Evolutionary conservation across 305 asterid species (phyloP).

Genomic region (Petunia hybrid): DNA sequence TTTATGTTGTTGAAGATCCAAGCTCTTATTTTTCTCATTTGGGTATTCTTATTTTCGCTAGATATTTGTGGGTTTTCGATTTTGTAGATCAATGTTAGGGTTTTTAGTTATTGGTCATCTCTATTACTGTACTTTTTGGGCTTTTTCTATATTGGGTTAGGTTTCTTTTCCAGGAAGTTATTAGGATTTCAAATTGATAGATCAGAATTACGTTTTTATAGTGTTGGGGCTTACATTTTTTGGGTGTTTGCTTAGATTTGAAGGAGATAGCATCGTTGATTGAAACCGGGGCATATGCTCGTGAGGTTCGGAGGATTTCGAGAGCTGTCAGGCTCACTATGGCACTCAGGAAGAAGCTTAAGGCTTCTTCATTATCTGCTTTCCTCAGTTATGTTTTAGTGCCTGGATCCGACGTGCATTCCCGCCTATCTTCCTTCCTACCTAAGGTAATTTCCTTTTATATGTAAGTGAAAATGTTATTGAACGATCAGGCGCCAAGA

Average conservation of each 20-base stretch:
- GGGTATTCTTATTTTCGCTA: not conserved
- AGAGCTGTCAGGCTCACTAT: slow-evolving; percentile 83
- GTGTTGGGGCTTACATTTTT: slow-evolving; percentile 12
- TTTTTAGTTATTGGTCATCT: not conserved
- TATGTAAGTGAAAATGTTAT: too few species aligned
- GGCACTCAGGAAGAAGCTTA: slow-evolving; percentile 78
- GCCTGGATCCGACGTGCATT: slow-evolving; percentile 83
- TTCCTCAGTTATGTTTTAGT: slow-evolving; percentile 67
- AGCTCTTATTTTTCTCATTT: not conserved
- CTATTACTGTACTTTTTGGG: not conserved
- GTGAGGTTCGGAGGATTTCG: slow-evolving; percentile 79
- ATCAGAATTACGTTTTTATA: slow-evolving; percentile 1
- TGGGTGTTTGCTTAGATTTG: slow-evolving; percentile 54
- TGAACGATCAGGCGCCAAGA: not conserved
- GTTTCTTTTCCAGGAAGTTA: not conserved
- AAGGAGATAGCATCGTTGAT: slow-evolving; percentile 77
- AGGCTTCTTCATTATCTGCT: slow-evolving; percentile 61
- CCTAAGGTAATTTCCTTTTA: too few species aligned
- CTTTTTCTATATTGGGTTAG: not conserved
- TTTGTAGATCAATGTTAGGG: slow-evolving; percentile 13
- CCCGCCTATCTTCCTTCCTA: slow-evolving; percentile 69
- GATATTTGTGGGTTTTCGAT: not conserved
- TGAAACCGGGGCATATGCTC: slow-evolving; percentile 83
- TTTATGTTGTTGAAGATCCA: not conserved
- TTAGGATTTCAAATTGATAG: not conserved